Evolutionary conservation across 331 rosid genomes (phyloP).

Genomic region (Prunus yedoensis): DNA sequence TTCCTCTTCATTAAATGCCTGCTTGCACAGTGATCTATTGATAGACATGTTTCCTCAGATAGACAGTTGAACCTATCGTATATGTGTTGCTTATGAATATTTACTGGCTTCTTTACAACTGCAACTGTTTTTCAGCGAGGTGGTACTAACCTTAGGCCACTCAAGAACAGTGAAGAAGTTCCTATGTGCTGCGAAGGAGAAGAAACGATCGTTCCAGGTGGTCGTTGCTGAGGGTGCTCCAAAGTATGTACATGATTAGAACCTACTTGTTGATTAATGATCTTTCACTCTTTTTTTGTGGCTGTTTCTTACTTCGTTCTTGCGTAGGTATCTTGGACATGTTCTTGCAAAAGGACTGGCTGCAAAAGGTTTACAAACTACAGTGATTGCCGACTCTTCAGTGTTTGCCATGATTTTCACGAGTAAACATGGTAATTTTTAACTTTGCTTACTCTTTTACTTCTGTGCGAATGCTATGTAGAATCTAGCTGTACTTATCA

Average conservation of each 20-base stretch:
- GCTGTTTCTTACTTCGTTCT: neutral
- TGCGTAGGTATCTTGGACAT: constrained; percentile 20
- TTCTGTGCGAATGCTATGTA: neutral
- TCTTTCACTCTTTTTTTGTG: neutral
- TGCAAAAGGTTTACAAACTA: constrained; percentile 13
- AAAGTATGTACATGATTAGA: constrained; percentile 1
- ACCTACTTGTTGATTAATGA: neutral
- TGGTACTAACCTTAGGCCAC: constrained; percentile 16
- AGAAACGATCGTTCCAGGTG: constrained; percentile 11
- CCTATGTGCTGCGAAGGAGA: constrained; percentile 16
- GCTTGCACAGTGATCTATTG: neutral
- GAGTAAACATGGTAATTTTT: constrained; percentile 13
- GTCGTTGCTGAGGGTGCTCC: constrained; percentile 24
- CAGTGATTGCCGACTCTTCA: constrained; percentile 17
- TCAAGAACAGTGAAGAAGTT: constrained; percentile 17
- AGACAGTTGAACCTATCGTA: neutral
- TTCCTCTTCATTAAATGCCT: neutral
- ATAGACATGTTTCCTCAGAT: neutral
- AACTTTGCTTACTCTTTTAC: neutral
- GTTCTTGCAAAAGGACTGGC: constrained; percentile 20
- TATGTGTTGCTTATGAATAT: neutral
- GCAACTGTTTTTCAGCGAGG: constrained; percentile 17
- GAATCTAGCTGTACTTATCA: neutral
- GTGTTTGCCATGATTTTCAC: constrained; percentile 21
- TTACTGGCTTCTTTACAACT: neutral